Conservation (phyloP, 1,139 yeast species). For the Debaryomyces singareniensis region DNA sequence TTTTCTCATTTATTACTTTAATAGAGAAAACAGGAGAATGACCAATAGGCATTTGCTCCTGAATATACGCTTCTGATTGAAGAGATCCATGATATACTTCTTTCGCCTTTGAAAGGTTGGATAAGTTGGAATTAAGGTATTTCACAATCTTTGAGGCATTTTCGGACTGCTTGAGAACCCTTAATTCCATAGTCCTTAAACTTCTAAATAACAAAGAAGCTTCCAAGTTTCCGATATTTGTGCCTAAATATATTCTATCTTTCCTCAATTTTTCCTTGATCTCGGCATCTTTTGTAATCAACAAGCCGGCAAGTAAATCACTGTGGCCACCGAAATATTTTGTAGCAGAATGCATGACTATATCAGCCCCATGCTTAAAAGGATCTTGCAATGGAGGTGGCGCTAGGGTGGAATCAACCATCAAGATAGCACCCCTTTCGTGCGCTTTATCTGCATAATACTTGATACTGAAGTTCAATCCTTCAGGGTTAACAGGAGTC, state of each 20-base stretch:
- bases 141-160: slow-evolving; percentile 60
- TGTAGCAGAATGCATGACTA: slow-evolving; percentile 85
- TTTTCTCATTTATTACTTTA: slow-evolving; percentile 40
- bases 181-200: slow-evolving; percentile 67
- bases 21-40: slow-evolving; percentile 75
- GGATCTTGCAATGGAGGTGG: slow-evolving; percentile 89
- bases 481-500: slow-evolving; percentile 85
- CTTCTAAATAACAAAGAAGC: slow-evolving; percentile 70
- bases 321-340: slow-evolving; percentile 93
- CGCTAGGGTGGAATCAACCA: slow-evolving; percentile 86
- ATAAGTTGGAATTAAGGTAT: slow-evolving; percentile 45
- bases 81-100: slow-evolving; percentile 66
- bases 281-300: slow-evolving; percentile 52
- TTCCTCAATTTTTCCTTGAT: slow-evolving; percentile 38
- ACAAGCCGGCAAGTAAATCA: slow-evolving; percentile 78
- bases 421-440: slow-evolving; percentile 55
- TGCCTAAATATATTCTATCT: slow-evolving; percentile 69
- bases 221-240: slow-evolving; percentile 74
- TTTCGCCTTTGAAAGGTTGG: slow-evolving; percentile 41
- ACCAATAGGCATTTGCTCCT: slow-evolving; percentile 59
- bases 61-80: slow-evolving; percentile 60
- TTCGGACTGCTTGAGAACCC: slow-evolving; percentile 60
- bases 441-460: slow-evolving; percentile 66
- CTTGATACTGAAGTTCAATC: slow-evolving; percentile 58
- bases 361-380: slow-evolving; percentile 63